Evolutionary conservation across 2,329 filamentous ascomycete genomes (phyloP), one percentile per base, ranked within the genome.

Genomic region (Nemania sp.): DNA sequence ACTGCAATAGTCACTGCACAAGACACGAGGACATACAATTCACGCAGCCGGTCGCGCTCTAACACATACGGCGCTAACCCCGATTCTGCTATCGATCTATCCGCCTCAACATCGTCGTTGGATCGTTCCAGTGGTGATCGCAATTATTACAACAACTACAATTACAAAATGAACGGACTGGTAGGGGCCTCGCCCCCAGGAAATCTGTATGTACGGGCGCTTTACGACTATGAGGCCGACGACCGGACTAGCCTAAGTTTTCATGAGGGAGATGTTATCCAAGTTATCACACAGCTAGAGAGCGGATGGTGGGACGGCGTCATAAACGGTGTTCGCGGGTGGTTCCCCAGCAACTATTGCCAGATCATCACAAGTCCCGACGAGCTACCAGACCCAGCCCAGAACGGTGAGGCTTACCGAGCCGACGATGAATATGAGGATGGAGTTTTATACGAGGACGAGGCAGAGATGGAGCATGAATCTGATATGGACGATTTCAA

Each of bases 241-340:
- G 96, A 99, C 82, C 90, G 93, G 76, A 98, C 95, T 55, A 98
- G 94, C 83, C 84, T 99, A 79, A 98, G 94, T 82, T 99, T 99
- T 81, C 93, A 93, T 76, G 92, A 97, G 80, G 96, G 96, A 77
- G 96, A 99, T 82, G 90, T 98, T 73, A 99, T 99, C 76, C 95
- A 98, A 82, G 96, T 99, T 75, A 95, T 99, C 76, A 99, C 96
- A 61, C 95, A 98, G 82, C 87, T 98, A 65, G 96, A 99, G 81
- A 98, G 94, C 77, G 96, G 96, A 64, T 99, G 96, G 96, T 99
- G 96, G 96, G 96, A 99, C 82, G 96, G 96, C 56, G 93, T 99
- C 64, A 97, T 99, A 79, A 96, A 98, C 77, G 93, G 94, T 67
- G 92, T 97, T 74, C 91, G 96, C 78, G 96, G 96, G 79, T 99